These are phyloP conservation scores for Cordyceps javanica DNA, from an alignment of 2,329 filamentous ascomycete species.

Conservation along the genomic window DNA sequence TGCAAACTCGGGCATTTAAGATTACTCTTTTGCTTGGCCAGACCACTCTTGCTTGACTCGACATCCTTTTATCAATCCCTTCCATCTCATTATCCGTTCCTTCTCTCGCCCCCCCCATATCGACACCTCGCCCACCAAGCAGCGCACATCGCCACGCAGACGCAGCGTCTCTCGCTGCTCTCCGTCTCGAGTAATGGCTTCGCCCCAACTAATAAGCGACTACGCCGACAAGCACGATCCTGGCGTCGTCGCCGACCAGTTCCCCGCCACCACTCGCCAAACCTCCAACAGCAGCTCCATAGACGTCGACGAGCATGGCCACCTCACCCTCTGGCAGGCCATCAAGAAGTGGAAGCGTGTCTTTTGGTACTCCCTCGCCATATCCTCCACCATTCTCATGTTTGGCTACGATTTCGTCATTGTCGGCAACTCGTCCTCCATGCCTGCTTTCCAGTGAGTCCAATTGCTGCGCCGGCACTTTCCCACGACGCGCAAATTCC, in stretches of 20 bases:
- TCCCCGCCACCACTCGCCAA: neutral
- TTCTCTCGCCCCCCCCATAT: too few relatives aligned
- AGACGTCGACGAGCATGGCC: slow-evolving; percentile 2
- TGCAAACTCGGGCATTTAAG: neutral
- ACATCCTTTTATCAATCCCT: neutral
- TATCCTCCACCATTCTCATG: slow-evolving; percentile 22
- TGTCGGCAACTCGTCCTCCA: slow-evolving; percentile 24
- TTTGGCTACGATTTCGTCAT: slow-evolving; percentile 25
- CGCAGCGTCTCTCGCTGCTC: neutral
- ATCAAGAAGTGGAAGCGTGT: slow-evolving; percentile 21
- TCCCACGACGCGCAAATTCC: neutral
- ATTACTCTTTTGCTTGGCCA: neutral
- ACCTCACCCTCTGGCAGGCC: slow-evolving; percentile 18
- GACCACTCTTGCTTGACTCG: neutral
- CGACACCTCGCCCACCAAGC: neutral
- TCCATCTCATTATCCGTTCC: neutral
- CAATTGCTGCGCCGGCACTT: neutral
- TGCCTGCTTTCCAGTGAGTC: slow-evolving; percentile 23
- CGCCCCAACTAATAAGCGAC: neutral
- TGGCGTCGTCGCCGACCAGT: neutral
- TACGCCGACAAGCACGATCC: neutral
- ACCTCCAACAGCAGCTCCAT: neutral
- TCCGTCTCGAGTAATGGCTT: neutral
- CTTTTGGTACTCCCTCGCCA: slow-evolving; percentile 20
- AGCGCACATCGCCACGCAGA: neutral